Evolutionary conservation across 768 basidiomycete genomes (phyloP).

Genomic region (Hypholoma sublateritium): DNA sequence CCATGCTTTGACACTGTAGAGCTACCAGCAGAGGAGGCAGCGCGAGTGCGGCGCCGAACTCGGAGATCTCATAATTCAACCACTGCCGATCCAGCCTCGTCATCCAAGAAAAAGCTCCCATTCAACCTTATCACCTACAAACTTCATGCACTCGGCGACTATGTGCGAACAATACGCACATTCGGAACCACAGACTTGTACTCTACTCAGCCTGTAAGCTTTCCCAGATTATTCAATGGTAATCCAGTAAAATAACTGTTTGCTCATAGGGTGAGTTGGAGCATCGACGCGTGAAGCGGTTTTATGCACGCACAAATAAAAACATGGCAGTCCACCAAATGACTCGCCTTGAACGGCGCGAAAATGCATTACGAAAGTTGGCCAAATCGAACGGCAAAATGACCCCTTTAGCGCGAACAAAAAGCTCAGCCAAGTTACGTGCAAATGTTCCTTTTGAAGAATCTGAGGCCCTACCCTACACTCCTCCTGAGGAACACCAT

Average conservation of each 20-base stretch:
- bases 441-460: conserved; percentile 5
- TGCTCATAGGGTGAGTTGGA: conserved; percentile 10
- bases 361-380: background rate
- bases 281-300: conserved; percentile 9
- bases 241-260: background rate
- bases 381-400: background rate
- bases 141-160: conserved; percentile 32
- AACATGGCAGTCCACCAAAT: background rate
- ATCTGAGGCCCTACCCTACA: conserved; percentile 10
- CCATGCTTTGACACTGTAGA: conserved; percentile 2
- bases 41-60: background rate
- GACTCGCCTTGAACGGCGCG: background rate
- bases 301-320: background rate
- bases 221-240: background rate
- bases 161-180: conserved; percentile 17
- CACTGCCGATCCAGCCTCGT: background rate
- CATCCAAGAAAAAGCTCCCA: background rate
- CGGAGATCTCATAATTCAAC: background rate
- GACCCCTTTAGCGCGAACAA: background rate
- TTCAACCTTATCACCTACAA: conserved; percentile 33
- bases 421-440: background rate
- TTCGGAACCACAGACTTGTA: conserved; percentile 31
- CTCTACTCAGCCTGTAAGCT: conserved; percentile 26
- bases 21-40: conserved; percentile 11
- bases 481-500: conserved; percentile 15